Percentiles rank a stretch among this genome's conserved stretches.
Evolutionary conservation across 306 rosid genomes (phyloP).

Genomic region (Vicia villosa): DNA sequence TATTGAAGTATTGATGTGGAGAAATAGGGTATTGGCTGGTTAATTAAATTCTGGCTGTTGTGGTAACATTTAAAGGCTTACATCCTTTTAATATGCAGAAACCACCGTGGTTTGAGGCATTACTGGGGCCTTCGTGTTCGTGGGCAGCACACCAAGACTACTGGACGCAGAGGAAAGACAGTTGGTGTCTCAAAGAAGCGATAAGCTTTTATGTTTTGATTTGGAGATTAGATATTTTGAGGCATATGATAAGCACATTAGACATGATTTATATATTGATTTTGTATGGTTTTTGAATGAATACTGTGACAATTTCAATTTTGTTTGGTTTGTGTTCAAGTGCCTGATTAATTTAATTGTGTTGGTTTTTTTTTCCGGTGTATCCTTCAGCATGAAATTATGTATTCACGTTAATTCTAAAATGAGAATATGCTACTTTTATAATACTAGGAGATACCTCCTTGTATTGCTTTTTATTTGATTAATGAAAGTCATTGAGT

Average conservation of each 20-base stretch:
- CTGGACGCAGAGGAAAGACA: constrained; percentile 96
- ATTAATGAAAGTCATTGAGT: too few species aligned
- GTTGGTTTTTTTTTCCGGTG: not conserved
- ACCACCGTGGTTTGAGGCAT: constrained; percentile 97
- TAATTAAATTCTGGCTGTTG: not conserved
- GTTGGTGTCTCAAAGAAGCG: constrained; percentile 99
- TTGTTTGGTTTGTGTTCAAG: constrained; percentile 30
- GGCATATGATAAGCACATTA: constrained; percentile 10
- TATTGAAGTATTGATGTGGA: not conserved
- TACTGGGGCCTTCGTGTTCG: constrained; percentile 99
- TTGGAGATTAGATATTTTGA: constrained; percentile 36
- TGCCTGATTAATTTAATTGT: constrained; percentile 1
- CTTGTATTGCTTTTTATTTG: too few species aligned
- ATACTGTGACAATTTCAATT: constrained; percentile 36
- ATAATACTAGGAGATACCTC: too few species aligned
- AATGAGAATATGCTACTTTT: not conserved
- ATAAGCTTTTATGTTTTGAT: constrained; percentile 29
- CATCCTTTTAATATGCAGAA: constrained; percentile 53
- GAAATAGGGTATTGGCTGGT: not conserved
- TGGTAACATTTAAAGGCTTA: not conserved
- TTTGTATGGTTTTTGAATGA: constrained; percentile 29
- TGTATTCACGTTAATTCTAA: not conserved
- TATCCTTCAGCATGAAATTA: too few species aligned
- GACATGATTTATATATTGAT: constrained; percentile 34
- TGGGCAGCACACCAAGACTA: constrained; percentile 99